Evolutionary conservation across 1,139 yeast genomes (phyloP), one percentile per base, ranked within the genome.

Genomic region (Geotrichum europaeum): DNA sequence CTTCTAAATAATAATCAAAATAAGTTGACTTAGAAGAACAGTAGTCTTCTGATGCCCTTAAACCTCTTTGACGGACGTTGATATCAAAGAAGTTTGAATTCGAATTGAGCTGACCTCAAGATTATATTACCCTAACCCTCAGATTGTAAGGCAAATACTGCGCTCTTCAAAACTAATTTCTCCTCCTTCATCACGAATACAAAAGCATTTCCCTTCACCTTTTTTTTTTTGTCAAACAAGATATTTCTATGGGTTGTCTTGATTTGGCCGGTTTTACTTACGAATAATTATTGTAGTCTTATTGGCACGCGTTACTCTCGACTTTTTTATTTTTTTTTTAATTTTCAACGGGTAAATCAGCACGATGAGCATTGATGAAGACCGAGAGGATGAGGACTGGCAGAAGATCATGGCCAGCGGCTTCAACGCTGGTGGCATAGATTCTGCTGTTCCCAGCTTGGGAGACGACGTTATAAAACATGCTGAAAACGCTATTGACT

Each of bases 401-500:
- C 55, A 64, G 22, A 67, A 62, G 61, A 50, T 68, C 30, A 63
- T 68, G 57, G 59, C 67, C 43, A 66, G 66, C 22, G 68, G 65
- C n/a, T 63, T 64, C 30, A 57, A 64, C 12, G 68, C 66, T 22
- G 70, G 61, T 15, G 65, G 69, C 22, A 52, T 67, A 53, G 65
- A 65, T 34, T 55, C 65, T 22, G 63, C 60, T 13, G 62, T 70
- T 50, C 71, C 73, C 10, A 60, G 18, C 10, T 56, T 59, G 13
- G 65, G 71, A 49, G 66, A 69, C 43, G 72, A 71, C 13, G 70
- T 71, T 18, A 77, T 84, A 59, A 72, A 81, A 62, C 98, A 92
- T 72, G 94, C 95, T 1, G 97, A 84, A 4, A 94, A 92, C 72
- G 98, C 99, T n/a, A 78, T 91, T 53, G 98, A 94, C 73, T 94